Base-by-base conservation (phyloP, 2,329 filamentous ascomycete species). In the Fusarium tanahbumbuense region DNA sequence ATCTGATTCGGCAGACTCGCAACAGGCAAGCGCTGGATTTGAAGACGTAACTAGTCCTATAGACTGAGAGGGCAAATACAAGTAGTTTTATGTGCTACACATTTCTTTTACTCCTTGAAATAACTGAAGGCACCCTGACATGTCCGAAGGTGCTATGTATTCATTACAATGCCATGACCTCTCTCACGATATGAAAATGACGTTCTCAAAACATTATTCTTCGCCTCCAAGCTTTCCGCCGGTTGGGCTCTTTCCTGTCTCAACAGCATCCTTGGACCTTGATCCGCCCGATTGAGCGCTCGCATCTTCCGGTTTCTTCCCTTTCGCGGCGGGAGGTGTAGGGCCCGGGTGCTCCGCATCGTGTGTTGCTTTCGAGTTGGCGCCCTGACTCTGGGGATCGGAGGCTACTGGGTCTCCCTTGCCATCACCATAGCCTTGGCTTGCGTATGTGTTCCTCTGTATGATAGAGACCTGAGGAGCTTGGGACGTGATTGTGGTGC, bases 221-320 rank as follows among this genome's bases (percentile, higher is more conserved):
- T 53, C 53, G 47, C 56, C 56, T 40, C 47, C 56, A 22, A 58
- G 13, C 5, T 20, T 13, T 2, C 56, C 56, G 15, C 47, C 56
- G 1, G 56, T 58, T 12, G 56, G 56, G 22, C 56, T 58, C 27
- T 58, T 44, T 27, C 56, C 56, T 27, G 22, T 58, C 56, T 58
- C 56, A 12, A 58, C 16, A 28, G 56, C 56, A n/a, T 58, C 56
- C 20, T 58, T 58, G 0, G 56, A 58, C 6, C 56, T 53, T 23
- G 56, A 58, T 23, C 56, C 56, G 3, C 56, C 56, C 1, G 47
- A 58, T 53, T 58, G 47, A 2, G 56, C 47, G 15, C 56, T 58
- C 8, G 56, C 56, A 34, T 58, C 56, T 28, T 58, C 56, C 7
- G 56, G 56, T 8, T 44, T 4, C 37, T 58, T 58, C 28, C 18